Conservation (phyloP, 2,329 filamentous ascomycete genomes). For the Fusarium drepaniforme region DNA sequence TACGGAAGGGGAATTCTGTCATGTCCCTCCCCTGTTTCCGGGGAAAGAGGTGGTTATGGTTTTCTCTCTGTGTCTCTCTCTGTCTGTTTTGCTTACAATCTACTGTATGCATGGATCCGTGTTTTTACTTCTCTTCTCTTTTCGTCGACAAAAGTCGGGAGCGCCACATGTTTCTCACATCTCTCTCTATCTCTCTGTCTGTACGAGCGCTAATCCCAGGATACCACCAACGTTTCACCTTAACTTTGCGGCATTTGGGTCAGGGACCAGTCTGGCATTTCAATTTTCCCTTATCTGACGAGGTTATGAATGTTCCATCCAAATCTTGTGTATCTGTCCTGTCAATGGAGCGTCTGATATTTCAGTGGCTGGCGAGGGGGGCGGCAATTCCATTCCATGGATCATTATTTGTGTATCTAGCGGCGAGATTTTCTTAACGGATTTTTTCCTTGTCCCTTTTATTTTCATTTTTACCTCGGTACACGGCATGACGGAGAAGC, state of each 20-base stretch:
- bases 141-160: conserved; percentile 44
- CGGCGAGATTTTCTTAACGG: conserved; percentile 39
- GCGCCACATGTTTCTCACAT: conserved; percentile 39
- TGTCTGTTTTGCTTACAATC: conserved; percentile 45
- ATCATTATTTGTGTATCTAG: conserved; percentile 43
- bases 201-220: conserved; percentile 45
- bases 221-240: conserved; percentile 44
- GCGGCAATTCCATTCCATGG: conserved; percentile 40
- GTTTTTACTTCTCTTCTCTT: conserved; percentile 44
- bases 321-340: conserved; percentile 33
- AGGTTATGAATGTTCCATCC: conserved; percentile 44
- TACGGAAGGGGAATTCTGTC: conserved; percentile 34
- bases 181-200: conserved; percentile 37
- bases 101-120: conserved; percentile 40
- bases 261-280: conserved; percentile 42
- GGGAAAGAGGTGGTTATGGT: conserved; percentile 27
- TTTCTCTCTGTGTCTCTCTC: conserved; percentile 28
- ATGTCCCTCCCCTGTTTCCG: conserved; percentile 31
- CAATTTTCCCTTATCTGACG: conserved; percentile 39
- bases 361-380: conserved; percentile 38
- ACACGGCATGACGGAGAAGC: conserved; percentile 29
- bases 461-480: conserved; percentile 29
- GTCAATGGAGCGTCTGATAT: conserved; percentile 40
- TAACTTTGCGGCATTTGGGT: conserved; percentile 39
- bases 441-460: conserved; percentile 29